phyloP scores from a whole-genome alignment of 2,329 filamentous ascomycete genomes.

The Alternaria ventricosa region DNA sequence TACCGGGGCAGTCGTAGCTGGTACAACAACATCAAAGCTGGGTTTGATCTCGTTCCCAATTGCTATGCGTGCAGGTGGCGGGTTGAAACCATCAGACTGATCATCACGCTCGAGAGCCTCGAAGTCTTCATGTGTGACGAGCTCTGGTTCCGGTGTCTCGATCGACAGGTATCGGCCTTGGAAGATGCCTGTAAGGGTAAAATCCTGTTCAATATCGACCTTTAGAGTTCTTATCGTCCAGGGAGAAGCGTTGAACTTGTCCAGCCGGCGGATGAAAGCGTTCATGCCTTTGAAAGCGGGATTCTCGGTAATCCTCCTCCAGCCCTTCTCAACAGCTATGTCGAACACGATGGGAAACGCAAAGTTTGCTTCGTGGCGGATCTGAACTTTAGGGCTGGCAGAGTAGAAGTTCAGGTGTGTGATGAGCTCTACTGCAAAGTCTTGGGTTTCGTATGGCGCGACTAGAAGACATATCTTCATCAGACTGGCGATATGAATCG shows the following conservation, averaged over 20 bases:
- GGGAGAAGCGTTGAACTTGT: constrained; percentile 51
- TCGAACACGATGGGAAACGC: constrained; percentile 55
- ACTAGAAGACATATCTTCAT: constrained; percentile 56
- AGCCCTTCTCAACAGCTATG: constrained; percentile 45
- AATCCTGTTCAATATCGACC: constrained; percentile 53
- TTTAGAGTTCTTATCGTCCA: constrained; percentile 47
- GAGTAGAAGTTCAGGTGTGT: constrained; percentile 53
- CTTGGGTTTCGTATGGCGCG: constrained; percentile 47
- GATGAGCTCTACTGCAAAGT: constrained; percentile 50
- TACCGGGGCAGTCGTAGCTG: neutral
- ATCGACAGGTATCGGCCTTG: constrained; percentile 54
- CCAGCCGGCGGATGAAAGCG: constrained; percentile 52
- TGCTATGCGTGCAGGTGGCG: constrained; percentile 31
- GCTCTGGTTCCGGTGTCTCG: constrained; percentile 50
- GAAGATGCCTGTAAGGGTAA: constrained; percentile 53
- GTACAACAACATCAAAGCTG: neutral
- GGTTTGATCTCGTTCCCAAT: neutral
- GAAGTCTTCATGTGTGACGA: constrained; percentile 51
- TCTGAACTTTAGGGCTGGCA: constrained; percentile 58
- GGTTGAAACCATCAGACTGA: neutral
- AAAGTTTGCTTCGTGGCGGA: constrained; percentile 62
- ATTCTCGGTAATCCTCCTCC: constrained; percentile 48
- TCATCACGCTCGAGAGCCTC: constrained; percentile 42
- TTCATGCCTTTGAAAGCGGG: constrained; percentile 53
- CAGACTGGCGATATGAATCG: constrained; percentile 55